Percentiles rank a stretch among this genome's conserved stretches.
Conservation (phyloP, 768 basidiomycete genomes). For the Suillus brevipes region DNA sequence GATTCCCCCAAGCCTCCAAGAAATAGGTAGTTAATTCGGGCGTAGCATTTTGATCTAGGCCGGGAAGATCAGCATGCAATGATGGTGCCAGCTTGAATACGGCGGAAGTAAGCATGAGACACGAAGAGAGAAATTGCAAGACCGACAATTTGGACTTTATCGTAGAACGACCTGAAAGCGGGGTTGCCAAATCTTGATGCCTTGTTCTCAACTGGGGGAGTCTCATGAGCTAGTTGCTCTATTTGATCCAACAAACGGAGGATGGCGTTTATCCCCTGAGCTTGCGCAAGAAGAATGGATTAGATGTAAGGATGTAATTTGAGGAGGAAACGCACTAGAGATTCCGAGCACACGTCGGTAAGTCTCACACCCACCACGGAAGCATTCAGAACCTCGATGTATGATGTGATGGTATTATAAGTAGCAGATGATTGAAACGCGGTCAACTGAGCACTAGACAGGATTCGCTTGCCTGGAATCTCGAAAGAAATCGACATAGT, state of each 20-base stretch:
- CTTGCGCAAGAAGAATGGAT: conserved; percentile 14
- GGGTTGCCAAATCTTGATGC: conserved; percentile 97
- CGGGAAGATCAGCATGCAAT: conserved; percentile 60
- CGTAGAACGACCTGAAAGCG: conserved; percentile 91
- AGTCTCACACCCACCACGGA: conserved; percentile 77
- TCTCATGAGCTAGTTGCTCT: conserved; percentile 62
- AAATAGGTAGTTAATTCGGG: conserved; percentile 81
- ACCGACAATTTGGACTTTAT: conserved; percentile 69
- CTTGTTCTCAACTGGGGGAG: conserved; percentile 86
- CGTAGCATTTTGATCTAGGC: conserved; percentile 56
- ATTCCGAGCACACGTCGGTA: conserved; percentile 55
- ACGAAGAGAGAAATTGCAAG: not conserved
- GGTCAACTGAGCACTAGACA: conserved; percentile 73
- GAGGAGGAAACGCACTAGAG: conserved; percentile 50
- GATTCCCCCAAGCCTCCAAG: conserved; percentile 86
- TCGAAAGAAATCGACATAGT: conserved; percentile 39
- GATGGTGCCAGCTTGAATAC: conserved; percentile 46
- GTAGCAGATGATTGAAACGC: conserved; percentile 80
- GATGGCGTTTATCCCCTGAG: conserved; percentile 63
- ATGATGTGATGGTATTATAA: conserved; percentile 63
- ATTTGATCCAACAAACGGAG: conserved; percentile 66
- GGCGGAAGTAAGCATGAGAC: conserved; percentile 1
- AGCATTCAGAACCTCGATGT: conserved; percentile 75
- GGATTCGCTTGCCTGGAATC: conserved; percentile 68
- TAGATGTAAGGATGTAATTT: conserved; percentile 6